Conservation (phyloP, 2,329 filamentous ascomycete genomes). For the Cephalotrichum gorgonifer region DNA sequence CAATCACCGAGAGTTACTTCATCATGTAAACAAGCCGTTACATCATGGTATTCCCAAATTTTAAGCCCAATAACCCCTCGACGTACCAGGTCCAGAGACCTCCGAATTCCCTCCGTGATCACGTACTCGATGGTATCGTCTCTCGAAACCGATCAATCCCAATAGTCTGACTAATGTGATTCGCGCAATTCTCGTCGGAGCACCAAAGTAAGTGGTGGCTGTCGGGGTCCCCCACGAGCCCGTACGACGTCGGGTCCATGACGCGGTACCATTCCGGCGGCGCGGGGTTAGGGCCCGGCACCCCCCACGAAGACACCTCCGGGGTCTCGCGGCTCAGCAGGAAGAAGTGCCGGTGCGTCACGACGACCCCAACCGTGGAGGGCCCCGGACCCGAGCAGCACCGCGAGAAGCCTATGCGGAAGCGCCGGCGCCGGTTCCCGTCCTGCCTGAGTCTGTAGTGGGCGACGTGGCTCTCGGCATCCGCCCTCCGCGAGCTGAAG, state of each 20-base stretch:
- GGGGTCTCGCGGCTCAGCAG: not conserved
- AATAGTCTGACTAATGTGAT: not conserved
- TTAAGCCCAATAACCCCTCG: not conserved
- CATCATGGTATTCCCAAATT: too few relatives aligned
- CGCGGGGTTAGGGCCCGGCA: not conserved
- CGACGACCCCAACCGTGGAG: not conserved
- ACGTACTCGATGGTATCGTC: not conserved
- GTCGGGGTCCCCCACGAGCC: not conserved
- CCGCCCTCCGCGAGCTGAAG: not conserved
- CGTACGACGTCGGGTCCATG: not conserved
- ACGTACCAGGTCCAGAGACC: not conserved
- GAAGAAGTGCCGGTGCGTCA: not conserved
- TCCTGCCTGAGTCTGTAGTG: not conserved
- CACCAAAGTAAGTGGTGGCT: conserved; percentile 1
- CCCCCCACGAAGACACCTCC: not conserved
- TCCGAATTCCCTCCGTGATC: not conserved
- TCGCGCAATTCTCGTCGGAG: not conserved
- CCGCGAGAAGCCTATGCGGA: not conserved
- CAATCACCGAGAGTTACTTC: too few relatives aligned
- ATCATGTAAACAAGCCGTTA: too few relatives aligned
- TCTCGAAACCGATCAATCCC: not conserved
- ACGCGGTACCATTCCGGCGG: conserved; percentile 2
- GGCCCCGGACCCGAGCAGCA: not conserved
- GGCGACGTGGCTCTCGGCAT: not conserved
- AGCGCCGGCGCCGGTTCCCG: not conserved